A percentile compares a stretch with the other conserved stretches of the same genome.
phyloP scores from a whole-genome alignment of 306 rosid species.

The Cyclanthera cordifolia region DNA sequence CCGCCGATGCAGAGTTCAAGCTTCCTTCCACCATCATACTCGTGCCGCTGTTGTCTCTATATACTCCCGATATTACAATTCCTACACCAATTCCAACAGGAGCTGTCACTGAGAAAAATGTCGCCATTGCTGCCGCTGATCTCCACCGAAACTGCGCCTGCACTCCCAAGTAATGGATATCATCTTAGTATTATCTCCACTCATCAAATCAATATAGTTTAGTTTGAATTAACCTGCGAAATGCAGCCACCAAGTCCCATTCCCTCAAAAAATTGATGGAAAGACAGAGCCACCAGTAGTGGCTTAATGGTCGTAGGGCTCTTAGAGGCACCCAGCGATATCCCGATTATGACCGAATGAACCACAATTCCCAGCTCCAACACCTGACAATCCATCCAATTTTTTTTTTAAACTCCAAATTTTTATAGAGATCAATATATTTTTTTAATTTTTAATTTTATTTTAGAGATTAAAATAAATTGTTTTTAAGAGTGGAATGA shows the following conservation, averaged over 20 bases:
- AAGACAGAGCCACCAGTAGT: slow-evolving; percentile 59
- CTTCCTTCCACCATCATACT: slow-evolving; percentile 51
- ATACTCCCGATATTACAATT: slow-evolving; percentile 39
- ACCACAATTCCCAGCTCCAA: slow-evolving; percentile 77
- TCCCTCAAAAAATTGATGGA: slow-evolving; percentile 87
- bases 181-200: no score
- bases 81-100: slow-evolving; percentile 65
- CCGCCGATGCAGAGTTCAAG: slow-evolving; percentile 55
- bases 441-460: no score
- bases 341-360: slow-evolving; percentile 72
- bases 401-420: no score
- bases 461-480: no score
- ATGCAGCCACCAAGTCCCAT: slow-evolving; percentile 91
- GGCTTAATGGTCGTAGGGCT: slow-evolving; percentile 45
- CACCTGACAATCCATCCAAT: slow-evolving; percentile 32
- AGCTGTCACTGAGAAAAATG: slow-evolving; percentile 64
- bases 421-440: no score
- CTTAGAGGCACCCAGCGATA: slow-evolving; percentile 49
- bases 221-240: no score
- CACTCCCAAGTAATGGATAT: no score
- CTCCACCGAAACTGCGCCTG: slow-evolving; percentile 54
- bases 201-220: no score
- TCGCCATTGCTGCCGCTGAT: slow-evolving; percentile 50
- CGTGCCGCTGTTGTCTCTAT: slow-evolving; percentile 33
- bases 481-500: no score